phyloP scores from a whole-genome alignment of 2,329 filamentous ascomycete species.

The Colletotrichum higginsianum region DNA sequence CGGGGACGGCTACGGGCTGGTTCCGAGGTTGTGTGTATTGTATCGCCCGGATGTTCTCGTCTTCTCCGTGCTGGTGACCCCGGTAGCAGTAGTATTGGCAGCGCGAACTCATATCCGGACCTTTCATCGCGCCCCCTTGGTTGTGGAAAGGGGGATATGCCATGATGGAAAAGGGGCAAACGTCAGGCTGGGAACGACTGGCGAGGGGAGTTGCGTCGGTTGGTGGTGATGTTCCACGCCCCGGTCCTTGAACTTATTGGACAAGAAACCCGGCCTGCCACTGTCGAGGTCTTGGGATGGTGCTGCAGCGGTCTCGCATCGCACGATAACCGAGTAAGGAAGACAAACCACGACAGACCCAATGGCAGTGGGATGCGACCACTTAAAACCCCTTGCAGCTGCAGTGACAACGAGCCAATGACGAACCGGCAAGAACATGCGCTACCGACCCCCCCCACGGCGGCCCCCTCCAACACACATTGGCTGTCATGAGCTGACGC shows the following conservation, averaged over 20 bases:
- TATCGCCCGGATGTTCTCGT: not conserved
- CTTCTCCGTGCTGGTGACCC: not conserved
- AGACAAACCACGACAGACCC: not conserved
- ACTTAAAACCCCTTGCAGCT: slow-evolving; percentile 41
- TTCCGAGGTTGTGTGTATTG: slow-evolving; percentile 17
- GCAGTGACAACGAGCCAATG: slow-evolving; percentile 26
- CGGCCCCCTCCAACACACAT: not conserved
- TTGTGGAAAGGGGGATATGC: slow-evolving; percentile 8
- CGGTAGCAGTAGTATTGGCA: not conserved
- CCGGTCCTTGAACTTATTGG: slow-evolving; percentile 9
- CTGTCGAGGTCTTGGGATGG: slow-evolving; percentile 26
- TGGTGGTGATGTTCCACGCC: not conserved
- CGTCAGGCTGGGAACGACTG: not conserved
- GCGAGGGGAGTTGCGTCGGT: not conserved
- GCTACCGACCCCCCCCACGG: not conserved
- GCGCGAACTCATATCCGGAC: slow-evolving; percentile 28
- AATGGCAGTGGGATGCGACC: slow-evolving; percentile 30
- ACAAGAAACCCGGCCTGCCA: slow-evolving; percentile 14
- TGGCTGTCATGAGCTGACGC: slow-evolving; percentile 1
- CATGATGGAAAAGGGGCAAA: slow-evolving; percentile 6
- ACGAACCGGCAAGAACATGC: slow-evolving; percentile 3
- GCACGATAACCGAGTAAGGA: not conserved
- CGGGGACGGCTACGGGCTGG: slow-evolving; percentile 5
- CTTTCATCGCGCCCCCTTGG: not conserved
- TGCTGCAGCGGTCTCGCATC: slow-evolving; percentile 24